Conservation (phyloP, 2,329 filamentous ascomycete species). For the Beauveria australis region DNA sequence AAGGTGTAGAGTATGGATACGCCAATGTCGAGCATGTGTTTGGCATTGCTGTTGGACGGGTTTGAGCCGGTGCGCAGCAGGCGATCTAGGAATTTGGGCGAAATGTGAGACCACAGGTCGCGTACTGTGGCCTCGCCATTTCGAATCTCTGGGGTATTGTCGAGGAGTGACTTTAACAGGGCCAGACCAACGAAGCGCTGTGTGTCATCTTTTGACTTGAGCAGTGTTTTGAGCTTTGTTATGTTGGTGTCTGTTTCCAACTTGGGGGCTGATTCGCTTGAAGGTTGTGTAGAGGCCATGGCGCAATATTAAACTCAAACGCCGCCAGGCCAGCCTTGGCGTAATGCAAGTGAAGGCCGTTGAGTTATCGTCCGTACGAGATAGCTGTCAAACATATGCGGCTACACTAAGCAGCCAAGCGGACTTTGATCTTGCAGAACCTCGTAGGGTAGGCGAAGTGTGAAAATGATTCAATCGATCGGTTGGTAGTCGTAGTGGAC, state of each 20-base stretch:
- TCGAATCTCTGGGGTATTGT: slow-evolving; percentile 47
- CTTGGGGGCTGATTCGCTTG: neutral
- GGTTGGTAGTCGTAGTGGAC: no score
- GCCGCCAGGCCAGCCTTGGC: neutral
- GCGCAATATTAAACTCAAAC: neutral
- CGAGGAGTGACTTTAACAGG: slow-evolving; percentile 56
- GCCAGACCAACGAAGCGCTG: slow-evolving; percentile 60
- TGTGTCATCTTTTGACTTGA: slow-evolving; percentile 56
- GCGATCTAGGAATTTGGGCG: slow-evolving; percentile 56
- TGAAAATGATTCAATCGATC: no score
- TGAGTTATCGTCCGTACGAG: no score
- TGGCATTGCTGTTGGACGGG: slow-evolving; percentile 35
- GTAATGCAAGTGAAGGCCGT: no score
- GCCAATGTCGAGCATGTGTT: slow-evolving; percentile 55
- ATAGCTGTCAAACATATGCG: no score
- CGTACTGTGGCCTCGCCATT: slow-evolving; percentile 37
- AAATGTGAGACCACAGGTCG: slow-evolving; percentile 51
- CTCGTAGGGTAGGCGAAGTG: no score
- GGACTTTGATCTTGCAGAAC: no score
- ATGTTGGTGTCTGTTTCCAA: slow-evolving; percentile 16
- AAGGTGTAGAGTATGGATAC: slow-evolving; percentile 58
- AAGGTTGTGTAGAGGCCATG: neutral
- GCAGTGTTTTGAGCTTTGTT: slow-evolving; percentile 45
- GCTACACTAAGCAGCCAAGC: no score
- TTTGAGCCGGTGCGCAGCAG: slow-evolving; percentile 47